Percentiles rank a stretch among this genome's conserved stretches.
Evolutionary conservation across 169 alveolate genomes (phyloP).

Genomic region (Plasmodium berghei): DNA sequence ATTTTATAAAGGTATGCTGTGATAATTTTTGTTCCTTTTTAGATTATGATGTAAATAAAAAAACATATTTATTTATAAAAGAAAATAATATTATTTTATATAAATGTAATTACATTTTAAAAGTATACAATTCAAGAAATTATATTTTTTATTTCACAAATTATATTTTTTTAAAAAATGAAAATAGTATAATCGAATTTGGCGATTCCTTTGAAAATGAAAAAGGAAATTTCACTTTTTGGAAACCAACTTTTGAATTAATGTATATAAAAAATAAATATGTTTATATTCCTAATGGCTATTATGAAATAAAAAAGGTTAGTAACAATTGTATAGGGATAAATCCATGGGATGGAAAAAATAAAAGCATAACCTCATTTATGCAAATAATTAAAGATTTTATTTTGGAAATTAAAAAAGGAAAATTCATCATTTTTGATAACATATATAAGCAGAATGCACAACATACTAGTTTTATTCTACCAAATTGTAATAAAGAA

Average conservation of each 20-base stretch:
- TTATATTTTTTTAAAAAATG: conserved; percentile 1
- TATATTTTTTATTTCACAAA: conserved; percentile 18
- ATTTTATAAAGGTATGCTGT: conserved; percentile 38
- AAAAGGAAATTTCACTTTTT: conserved; percentile 19
- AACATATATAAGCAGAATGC: background rate
- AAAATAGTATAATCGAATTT: conserved; percentile 23
- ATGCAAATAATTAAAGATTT: conserved; percentile 15
- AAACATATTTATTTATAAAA: conserved; percentile 31
- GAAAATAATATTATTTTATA: conserved; percentile 8
- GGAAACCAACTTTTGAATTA: conserved; percentile 52
- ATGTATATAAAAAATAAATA: conserved; percentile 2
- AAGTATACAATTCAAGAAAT: conserved; percentile 19
- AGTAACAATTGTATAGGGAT: background rate
- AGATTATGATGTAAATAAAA: conserved; percentile 17
- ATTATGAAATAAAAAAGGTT: conserved; percentile 20
- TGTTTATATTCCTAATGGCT: conserved; percentile 30
- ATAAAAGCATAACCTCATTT: background rate
- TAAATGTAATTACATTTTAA: conserved; percentile 17
- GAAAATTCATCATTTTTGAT: conserved; percentile 9
- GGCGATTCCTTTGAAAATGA: conserved; percentile 40
- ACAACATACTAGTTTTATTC: too few species aligned
- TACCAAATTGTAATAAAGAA: too few species aligned
- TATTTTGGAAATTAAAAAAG: conserved; percentile 19
- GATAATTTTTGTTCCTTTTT: conserved; percentile 38
- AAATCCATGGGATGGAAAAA: background rate